These are phyloP conservation scores for Arthrobotrys pseudoclavata DNA, from an alignment of 2,329 filamentous ascomycete genomes.

Conservation along the genomic window DNA sequence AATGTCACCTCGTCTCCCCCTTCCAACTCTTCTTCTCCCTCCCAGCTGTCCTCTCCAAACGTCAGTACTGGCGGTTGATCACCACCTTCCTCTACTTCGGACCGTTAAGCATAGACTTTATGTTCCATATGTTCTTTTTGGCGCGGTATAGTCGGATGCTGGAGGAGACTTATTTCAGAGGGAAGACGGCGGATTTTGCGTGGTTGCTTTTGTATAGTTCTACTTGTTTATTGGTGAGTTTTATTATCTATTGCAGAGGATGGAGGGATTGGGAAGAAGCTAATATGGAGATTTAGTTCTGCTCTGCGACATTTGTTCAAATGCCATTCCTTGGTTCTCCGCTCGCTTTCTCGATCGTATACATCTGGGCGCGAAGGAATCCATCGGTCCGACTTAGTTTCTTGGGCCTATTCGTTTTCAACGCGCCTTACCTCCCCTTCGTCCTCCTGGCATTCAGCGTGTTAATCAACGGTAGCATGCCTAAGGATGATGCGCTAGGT, in stretches of 20 bases:
- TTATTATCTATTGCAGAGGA: neutral
- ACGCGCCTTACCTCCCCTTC: conserved; percentile 94
- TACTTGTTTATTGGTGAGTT: conserved; percentile 75
- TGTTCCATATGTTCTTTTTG: conserved; percentile 98
- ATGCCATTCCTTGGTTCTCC: conserved; percentile 96
- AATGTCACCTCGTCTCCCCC: conserved; percentile 90
- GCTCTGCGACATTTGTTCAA: conserved; percentile 64
- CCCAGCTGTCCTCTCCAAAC: conserved; percentile 88
- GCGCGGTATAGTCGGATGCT: conserved; percentile 95
- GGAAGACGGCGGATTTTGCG: conserved; percentile 91
- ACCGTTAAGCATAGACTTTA: conserved; percentile 89
- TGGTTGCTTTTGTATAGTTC: conserved; percentile 93
- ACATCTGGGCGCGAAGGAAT: conserved; percentile 97
- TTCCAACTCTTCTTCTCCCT: conserved; percentile 99
- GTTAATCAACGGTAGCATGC: conserved; percentile 87
- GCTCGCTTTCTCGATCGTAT: conserved; percentile 91
- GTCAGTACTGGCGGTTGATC: conserved; percentile 97
- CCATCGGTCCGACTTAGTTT: conserved; percentile 91
- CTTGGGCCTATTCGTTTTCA: conserved; percentile 88
- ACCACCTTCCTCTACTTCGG: conserved; percentile 99
- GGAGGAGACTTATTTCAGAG: conserved; percentile 87
- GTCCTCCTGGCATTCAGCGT: conserved; percentile 93
- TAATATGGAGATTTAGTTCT: conserved; percentile 28
- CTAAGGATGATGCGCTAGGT: conserved; percentile 96
- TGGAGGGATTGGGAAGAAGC: conserved; percentile 1